Evolutionary conservation across 1,139 yeast genomes (phyloP).

Genomic region (Arxiozyma slooffiae): DNA sequence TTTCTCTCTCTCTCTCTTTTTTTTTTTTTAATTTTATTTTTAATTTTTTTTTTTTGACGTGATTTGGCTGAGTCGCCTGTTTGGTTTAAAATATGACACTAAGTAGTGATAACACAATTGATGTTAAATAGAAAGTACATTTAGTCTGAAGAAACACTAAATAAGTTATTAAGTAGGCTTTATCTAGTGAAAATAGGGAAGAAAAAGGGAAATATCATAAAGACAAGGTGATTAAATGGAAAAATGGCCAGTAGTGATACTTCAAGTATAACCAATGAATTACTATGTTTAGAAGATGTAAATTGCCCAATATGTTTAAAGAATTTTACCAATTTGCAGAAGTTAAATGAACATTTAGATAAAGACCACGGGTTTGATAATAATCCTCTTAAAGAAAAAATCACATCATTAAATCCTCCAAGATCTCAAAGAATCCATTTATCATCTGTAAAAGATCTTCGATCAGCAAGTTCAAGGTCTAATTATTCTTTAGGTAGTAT

Average conservation of each 20-base stretch:
- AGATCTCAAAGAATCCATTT: background rate
- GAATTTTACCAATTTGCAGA: constrained; percentile 45
- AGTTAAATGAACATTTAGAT: constrained; percentile 65
- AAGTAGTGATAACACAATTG: too few relatives aligned
- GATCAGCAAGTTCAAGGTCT: background rate
- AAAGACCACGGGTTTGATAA: constrained; percentile 43
- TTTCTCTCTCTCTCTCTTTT: too few relatives aligned
- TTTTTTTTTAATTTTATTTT: too few relatives aligned
- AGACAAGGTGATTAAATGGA: background rate
- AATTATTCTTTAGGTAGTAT: background rate
- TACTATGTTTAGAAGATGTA: constrained; percentile 1
- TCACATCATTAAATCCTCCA: background rate
- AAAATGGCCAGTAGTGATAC: background rate
- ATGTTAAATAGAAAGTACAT: too few relatives aligned
- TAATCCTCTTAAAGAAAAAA: background rate
- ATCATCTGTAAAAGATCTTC: background rate
- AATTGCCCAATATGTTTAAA: constrained; percentile 67
- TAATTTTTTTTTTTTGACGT: too few relatives aligned
- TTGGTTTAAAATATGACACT: too few relatives aligned
- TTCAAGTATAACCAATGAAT: constrained; percentile 2
- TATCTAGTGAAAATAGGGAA: too few relatives aligned
- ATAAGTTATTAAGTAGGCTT: too few relatives aligned
- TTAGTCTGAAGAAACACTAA: too few relatives aligned
- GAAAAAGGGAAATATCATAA: background rate
- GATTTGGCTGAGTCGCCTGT: background rate